Conservation (phyloP, 2,329 filamentous ascomycete species). For the Colletotrichum truncatum region DNA sequence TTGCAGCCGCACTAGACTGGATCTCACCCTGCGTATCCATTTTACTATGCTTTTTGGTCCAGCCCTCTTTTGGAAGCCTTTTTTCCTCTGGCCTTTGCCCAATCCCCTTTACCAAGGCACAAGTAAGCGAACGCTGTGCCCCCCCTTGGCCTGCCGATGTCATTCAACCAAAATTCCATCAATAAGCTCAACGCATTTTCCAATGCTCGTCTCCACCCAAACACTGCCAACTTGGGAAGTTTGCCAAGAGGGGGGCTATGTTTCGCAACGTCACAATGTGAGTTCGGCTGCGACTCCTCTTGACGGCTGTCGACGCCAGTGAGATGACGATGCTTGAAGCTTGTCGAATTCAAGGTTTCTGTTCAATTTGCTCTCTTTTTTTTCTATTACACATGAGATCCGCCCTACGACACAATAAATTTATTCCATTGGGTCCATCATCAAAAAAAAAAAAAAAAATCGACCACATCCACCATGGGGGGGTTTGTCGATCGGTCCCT, state of each 20-base stretch:
- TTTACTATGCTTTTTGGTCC: not conserved
- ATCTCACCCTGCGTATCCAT: constrained; percentile 1
- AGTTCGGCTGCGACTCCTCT: not conserved
- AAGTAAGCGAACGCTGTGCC: not conserved
- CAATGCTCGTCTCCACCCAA: not conserved
- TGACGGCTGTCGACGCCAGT: not conserved
- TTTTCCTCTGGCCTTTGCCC: not conserved
- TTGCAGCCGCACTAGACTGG: constrained; percentile 1
- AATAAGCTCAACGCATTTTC: constrained; percentile 26
- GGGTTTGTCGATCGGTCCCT: too few species aligned
- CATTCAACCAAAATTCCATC: constrained; percentile 20
- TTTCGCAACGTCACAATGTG: not conserved
- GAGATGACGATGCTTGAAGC: not conserved
- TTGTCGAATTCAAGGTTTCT: too few species aligned
- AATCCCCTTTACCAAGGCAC: not conserved
- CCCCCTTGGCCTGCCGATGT: not conserved
- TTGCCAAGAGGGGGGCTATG: not conserved
- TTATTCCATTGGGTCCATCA: too few species aligned
- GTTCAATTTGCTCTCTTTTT: too few species aligned
- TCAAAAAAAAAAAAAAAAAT: too few species aligned
- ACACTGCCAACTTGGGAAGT: not conserved
- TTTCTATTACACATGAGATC: too few species aligned
- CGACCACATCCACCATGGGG: too few species aligned
- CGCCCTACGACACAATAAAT: too few species aligned
- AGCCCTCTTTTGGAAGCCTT: not conserved